A percentile compares a stretch with the other conserved stretches of the same genome.
These are phyloP conservation scores for Globisporangium paroecandrum DNA, from an alignment of 352 stramenopile species.

Conservation along the genomic window DNA sequence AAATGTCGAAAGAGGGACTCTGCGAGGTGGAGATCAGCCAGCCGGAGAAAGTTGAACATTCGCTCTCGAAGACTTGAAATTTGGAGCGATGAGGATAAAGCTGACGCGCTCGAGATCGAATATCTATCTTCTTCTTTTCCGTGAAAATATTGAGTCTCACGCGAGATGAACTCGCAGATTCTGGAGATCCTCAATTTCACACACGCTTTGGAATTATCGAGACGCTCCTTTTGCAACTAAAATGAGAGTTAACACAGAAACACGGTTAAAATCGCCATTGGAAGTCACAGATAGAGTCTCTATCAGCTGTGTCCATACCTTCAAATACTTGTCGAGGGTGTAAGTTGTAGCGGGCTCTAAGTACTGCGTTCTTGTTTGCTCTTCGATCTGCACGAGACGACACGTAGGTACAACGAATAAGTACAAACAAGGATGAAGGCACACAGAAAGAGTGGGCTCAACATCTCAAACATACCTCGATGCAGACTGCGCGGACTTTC, in stretches of 20 bases:
- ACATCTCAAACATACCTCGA: conserved; percentile 20
- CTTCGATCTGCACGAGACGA: conserved; percentile 16
- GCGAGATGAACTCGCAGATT: conserved; percentile 25
- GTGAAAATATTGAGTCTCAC: conserved; percentile 16
- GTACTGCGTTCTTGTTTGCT: not conserved
- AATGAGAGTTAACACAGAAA: not conserved
- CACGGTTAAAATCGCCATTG: not conserved
- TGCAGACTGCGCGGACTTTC: conserved; percentile 24
- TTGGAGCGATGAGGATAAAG: conserved; percentile 20
- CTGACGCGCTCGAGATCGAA: conserved; percentile 2
- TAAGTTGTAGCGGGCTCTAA: not conserved
- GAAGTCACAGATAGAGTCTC: not conserved
- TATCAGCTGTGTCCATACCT: conserved; percentile 3
- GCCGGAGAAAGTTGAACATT: conserved; percentile 53
- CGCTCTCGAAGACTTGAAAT: conserved; percentile 37
- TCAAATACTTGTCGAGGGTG: conserved; percentile 10
- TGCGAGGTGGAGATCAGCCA: conserved; percentile 40
- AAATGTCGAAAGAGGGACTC: conserved; percentile 46
- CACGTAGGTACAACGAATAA: not conserved
- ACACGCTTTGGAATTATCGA: conserved; percentile 13
- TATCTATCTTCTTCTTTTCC: conserved; percentile 9
- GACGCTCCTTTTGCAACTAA: conserved; percentile 21
- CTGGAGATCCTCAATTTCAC: conserved; percentile 19
- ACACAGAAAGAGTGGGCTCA: not conserved
- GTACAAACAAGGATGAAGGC: not conserved